A percentile compares a stretch with the other conserved stretches of the same genome.
phyloP scores from a whole-genome alignment of 257 asterid species.

The Misopates orontium region DNA sequence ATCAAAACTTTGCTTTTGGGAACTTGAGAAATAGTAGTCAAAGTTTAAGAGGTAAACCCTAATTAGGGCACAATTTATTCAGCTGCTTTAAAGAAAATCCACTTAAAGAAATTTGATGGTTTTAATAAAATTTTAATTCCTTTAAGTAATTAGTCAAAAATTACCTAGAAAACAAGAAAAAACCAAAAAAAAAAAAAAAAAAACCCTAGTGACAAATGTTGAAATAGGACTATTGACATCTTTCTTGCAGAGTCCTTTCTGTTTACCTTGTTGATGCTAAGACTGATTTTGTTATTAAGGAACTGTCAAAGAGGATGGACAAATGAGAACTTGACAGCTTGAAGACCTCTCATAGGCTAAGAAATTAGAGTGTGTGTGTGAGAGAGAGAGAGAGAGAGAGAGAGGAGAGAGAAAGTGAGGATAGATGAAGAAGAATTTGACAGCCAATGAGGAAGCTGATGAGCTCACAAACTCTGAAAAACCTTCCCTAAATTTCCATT shows the following conservation, averaged over 20 bases:
- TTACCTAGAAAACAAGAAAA: not conserved
- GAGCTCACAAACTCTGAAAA: conserved; percentile 44
- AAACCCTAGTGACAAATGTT: not conserved
- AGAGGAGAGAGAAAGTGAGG: conserved; percentile 11
- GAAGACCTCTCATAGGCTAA: conserved; percentile 28
- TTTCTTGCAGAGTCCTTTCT: conserved; percentile 33
- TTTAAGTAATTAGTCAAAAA: not conserved
- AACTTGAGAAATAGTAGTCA: not conserved
- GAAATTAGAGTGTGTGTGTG: conserved; percentile 14
- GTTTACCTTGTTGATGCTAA: conserved; percentile 35
- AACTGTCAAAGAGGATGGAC: conserved; percentile 31
- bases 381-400: conserved; percentile 24
- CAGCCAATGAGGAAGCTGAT: conserved; percentile 39
- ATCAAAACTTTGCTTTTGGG: conserved; percentile 4
- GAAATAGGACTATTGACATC: conserved; percentile 32
- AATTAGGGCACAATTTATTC: conserved; percentile 36
- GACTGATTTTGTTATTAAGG: conserved; percentile 33
- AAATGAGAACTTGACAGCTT: conserved; percentile 59
- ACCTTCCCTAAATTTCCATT: conserved; percentile 37
- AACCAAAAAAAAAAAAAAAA: not conserved
- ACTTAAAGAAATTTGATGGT: not conserved
- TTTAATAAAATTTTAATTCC: no score
- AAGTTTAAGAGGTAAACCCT: conserved; percentile 35
- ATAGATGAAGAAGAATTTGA: not conserved
- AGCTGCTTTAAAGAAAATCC: not conserved